phyloP scores from a whole-genome alignment of 163 green algal genomes.

The Volvox carteri region DNA sequence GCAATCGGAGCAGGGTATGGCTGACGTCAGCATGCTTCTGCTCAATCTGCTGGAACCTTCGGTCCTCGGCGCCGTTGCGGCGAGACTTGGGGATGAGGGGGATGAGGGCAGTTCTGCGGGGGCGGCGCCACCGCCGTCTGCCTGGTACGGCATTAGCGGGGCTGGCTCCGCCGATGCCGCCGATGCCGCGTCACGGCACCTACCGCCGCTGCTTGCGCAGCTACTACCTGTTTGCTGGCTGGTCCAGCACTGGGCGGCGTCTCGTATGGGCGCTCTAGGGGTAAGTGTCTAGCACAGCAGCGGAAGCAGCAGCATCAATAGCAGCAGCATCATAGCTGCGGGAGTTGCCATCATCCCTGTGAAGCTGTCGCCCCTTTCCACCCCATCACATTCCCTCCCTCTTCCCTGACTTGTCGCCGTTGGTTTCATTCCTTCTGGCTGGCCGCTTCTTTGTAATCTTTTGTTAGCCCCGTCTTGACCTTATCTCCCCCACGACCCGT shows the following conservation, averaged over 20 bases:
- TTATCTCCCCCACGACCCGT: background rate
- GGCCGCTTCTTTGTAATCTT: background rate
- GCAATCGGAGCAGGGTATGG: background rate
- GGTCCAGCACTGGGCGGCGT: background rate
- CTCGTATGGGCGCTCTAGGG: background rate
- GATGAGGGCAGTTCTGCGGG: background rate
- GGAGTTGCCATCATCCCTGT: too few relatives aligned
- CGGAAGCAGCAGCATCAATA: background rate
- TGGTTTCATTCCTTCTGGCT: background rate
- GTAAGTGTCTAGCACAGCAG: background rate
- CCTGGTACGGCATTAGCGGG: background rate
- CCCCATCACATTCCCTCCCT: background rate
- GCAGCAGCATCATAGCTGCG: too few relatives aligned
- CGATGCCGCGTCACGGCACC: background rate
- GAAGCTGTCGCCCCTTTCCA: background rate
- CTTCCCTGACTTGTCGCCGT: background rate
- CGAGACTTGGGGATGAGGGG: background rate
- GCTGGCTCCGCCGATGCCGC: background rate
- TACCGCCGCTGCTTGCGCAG: constrained; percentile 20
- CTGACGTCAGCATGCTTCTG: constrained; percentile 37
- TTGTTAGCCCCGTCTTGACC: background rate
- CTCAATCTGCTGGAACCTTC: constrained; percentile 19
- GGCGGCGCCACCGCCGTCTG: background rate
- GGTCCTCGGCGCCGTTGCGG: background rate
- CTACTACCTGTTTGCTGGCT: constrained; percentile 27